A percentile compares a stretch with the other conserved stretches of the same genome.
Evolutionary conservation across 345 rosid species (phyloP).

Genomic region (Xanthoceras sorbifolium): DNA sequence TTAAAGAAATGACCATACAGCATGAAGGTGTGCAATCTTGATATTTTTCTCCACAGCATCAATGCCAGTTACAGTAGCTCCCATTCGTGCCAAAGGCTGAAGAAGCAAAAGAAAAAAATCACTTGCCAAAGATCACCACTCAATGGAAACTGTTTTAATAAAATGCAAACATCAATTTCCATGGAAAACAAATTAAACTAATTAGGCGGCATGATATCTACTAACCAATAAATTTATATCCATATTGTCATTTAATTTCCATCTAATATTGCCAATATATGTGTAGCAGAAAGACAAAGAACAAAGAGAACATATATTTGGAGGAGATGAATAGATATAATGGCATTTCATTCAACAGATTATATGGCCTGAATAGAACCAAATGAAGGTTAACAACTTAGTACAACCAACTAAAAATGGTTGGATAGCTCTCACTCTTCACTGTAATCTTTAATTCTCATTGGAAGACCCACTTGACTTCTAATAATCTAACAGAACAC

Average conservation of each 20-base stretch:
- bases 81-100: slow-evolving; percentile 98
- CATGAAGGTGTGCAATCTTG: slow-evolving; percentile 87
- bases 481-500: neutral
- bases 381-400: neutral
- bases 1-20: slow-evolving; percentile 53
- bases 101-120: slow-evolving; percentile 24
- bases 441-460: neutral
- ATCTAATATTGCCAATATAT: neutral
- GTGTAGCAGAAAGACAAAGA: neutral
- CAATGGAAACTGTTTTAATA: neutral
- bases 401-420: neutral
- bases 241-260: neutral
- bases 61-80: slow-evolving; percentile 88
- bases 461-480: neutral
- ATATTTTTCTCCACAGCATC: slow-evolving; percentile 94
- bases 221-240: neutral
- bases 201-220: neutral
- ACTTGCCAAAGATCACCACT: neutral
- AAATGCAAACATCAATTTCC: neutral
- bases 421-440: neutral
- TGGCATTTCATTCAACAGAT: neutral
- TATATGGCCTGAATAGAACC: neutral
- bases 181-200: neutral
- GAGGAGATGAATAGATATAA: neutral
- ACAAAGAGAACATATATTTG: neutral